Evolutionary conservation across 495 filamentous ascomycete species (phyloP).

Genomic region (Aspergillus ellipticus): DNA sequence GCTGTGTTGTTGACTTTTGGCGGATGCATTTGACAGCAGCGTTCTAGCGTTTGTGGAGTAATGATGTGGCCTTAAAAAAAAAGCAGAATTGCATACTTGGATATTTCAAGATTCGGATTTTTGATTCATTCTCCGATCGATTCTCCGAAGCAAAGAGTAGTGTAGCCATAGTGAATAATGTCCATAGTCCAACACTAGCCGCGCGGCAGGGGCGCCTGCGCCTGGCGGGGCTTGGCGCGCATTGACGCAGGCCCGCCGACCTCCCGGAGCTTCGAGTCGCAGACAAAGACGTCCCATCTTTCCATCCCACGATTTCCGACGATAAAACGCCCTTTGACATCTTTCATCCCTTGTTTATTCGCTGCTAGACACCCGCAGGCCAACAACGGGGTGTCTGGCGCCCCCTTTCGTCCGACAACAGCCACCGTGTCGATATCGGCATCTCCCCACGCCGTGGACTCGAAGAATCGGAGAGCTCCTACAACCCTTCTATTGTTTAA

Average conservation of each 20-base stretch:
- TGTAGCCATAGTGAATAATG: background rate
- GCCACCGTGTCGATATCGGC: background rate
- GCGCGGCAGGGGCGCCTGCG: constrained; percentile 10
- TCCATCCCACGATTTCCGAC: background rate
- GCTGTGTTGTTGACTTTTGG: background rate
- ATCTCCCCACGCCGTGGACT: background rate
- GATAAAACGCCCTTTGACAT: background rate
- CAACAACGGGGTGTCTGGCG: background rate
- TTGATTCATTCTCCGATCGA: background rate
- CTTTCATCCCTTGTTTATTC: background rate
- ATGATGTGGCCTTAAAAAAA: background rate
- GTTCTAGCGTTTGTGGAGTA: background rate
- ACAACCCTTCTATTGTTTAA: background rate
- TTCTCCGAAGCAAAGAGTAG: background rate
- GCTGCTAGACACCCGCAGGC: background rate
- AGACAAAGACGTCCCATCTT: background rate
- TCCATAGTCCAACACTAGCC: no score
- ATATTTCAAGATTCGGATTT: background rate
- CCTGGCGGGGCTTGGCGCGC: background rate
- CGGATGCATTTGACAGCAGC: background rate
- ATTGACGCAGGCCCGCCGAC: background rate
- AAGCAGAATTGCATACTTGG: constrained; percentile 3
- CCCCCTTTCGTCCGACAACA: background rate
- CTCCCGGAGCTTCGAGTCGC: background rate
- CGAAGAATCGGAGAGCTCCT: background rate